Evolutionary conservation across 805 yeast genomes (phyloP).

Genomic region (Pichia deserticola): DNA sequence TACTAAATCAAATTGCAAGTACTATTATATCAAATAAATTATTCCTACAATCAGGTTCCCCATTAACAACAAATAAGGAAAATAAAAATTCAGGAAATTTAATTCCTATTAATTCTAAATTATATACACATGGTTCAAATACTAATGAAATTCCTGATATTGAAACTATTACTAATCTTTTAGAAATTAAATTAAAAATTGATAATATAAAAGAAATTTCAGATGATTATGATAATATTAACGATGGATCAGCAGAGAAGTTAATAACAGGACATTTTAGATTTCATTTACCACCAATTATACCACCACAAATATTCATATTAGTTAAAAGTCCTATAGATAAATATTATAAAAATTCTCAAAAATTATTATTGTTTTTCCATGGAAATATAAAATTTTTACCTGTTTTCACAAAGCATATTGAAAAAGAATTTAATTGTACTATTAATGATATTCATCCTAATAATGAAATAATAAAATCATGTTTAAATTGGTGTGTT

Average conservation of each 20-base stretch:
- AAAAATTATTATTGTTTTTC: slow-evolving; percentile 7
- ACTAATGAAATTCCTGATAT: slow-evolving; percentile 19
- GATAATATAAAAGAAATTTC: background rate
- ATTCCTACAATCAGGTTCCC: background rate
- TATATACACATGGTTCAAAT: slow-evolving; percentile 17
- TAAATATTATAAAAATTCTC: background rate
- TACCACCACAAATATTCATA: slow-evolving; percentile 24
- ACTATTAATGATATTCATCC: slow-evolving; percentile 14
- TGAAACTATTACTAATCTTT: slow-evolving; percentile 14
- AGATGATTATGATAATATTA: slow-evolving; percentile 4
- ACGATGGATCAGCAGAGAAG: background rate
- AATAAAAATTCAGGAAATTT: slow-evolving; percentile 2
- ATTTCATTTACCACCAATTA: slow-evolving; percentile 20
- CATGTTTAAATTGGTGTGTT: slow-evolving; percentile 8
- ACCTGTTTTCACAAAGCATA: slow-evolving; percentile 14
- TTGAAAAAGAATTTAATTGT: slow-evolving; percentile 20
- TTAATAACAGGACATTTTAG: slow-evolving; percentile 24
- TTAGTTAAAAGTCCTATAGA: slow-evolving; percentile 16
- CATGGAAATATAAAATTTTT: slow-evolving; percentile 18
- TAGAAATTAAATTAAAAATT: slow-evolving; percentile 22
- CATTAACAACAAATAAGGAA: background rate
- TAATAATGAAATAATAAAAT: background rate
- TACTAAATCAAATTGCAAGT: slow-evolving; percentile 17
- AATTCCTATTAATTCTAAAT: slow-evolving; percentile 18
- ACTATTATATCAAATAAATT: slow-evolving; percentile 18